Conservation (phyloP, 805 yeast species). For the Pichia phayaonensis region DNA sequence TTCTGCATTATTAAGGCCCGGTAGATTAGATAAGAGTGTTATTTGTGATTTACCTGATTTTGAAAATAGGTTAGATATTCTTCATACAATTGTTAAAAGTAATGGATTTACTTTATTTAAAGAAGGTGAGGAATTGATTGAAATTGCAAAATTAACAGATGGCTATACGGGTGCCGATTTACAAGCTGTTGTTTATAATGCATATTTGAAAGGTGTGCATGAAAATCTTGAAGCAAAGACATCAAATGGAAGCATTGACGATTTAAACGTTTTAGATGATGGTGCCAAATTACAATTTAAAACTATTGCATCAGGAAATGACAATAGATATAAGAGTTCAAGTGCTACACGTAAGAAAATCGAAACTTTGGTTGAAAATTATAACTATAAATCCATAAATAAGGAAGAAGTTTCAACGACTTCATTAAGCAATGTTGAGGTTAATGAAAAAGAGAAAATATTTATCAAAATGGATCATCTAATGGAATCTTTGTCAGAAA, state of each 20-base stretch:
- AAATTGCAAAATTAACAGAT: conserved; percentile 50
- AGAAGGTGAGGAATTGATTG: conserved; percentile 40
- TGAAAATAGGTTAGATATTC: conserved; percentile 67
- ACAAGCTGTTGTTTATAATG: conserved; percentile 87
- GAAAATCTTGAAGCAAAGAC: conserved; percentile 45
- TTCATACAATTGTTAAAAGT: conserved; percentile 45
- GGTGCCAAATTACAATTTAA: conserved; percentile 10
- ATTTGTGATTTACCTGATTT: conserved; percentile 79
- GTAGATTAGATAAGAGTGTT: conserved; percentile 88
- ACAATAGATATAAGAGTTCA: not conserved
- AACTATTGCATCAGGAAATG: conserved; percentile 14
- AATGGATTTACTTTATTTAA: conserved; percentile 49
- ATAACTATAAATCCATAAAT: conserved; percentile 12
- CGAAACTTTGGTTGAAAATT: conserved; percentile 16
- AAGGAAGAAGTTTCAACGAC: not conserved
- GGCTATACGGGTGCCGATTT: conserved; percentile 94
- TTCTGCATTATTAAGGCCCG: conserved; percentile 90
- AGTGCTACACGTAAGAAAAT: conserved; percentile 16
- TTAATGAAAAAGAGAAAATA: conserved; percentile 30
- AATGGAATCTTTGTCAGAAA: conserved; percentile 54
- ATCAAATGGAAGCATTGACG: not conserved
- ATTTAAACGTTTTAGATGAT: conserved; percentile 1
- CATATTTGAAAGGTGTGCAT: conserved; percentile 81
- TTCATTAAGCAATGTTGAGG: conserved; percentile 17
- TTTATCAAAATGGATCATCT: conserved; percentile 49